phyloP scores from a whole-genome alignment of 2,329 filamentous ascomycete species.

The Neofusicoccum sp. region DNA sequence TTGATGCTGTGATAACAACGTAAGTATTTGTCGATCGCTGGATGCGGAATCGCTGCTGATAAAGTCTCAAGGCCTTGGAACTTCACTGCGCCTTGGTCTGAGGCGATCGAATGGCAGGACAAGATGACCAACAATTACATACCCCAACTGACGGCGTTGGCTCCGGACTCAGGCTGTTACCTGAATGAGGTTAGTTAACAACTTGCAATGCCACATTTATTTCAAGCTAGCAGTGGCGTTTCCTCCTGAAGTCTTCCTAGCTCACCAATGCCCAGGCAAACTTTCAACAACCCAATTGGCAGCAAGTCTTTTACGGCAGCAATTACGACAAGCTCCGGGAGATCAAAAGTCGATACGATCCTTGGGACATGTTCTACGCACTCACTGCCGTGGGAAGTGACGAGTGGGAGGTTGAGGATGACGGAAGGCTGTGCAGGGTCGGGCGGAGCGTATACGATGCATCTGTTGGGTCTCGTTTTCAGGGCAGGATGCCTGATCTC shows the following conservation, averaged over 20 bases:
- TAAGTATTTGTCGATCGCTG: background rate
- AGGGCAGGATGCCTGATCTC: background rate
- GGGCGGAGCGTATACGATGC: background rate
- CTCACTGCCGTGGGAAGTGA: slow-evolving; percentile 27
- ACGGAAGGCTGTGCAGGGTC: slow-evolving; percentile 21
- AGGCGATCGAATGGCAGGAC: slow-evolving; percentile 22
- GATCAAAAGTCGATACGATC: slow-evolving; percentile 28
- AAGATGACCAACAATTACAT: slow-evolving; percentile 2
- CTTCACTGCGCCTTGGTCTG: slow-evolving; percentile 13
- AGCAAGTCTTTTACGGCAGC: slow-evolving; percentile 27
- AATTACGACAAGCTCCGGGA: slow-evolving; percentile 24
- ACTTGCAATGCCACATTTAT: background rate
- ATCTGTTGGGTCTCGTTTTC: background rate
- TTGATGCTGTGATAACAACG: background rate
- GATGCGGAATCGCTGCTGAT: too few species aligned
- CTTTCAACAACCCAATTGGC: slow-evolving; percentile 28
- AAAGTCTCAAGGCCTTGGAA: background rate
- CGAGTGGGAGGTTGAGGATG: slow-evolving; percentile 23
- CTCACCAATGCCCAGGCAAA: slow-evolving; percentile 20
- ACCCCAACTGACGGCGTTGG: slow-evolving; percentile 22
- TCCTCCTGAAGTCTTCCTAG: background rate
- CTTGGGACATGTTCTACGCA: slow-evolving; percentile 25
- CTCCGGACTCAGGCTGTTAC: slow-evolving; percentile 19
- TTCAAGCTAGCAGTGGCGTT: too few species aligned
- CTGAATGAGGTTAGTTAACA: slow-evolving; percentile 23